These are phyloP conservation scores for Monilinia laxa DNA, from an alignment of 2,329 filamentous ascomycete species.

Conservation along the genomic window DNA sequence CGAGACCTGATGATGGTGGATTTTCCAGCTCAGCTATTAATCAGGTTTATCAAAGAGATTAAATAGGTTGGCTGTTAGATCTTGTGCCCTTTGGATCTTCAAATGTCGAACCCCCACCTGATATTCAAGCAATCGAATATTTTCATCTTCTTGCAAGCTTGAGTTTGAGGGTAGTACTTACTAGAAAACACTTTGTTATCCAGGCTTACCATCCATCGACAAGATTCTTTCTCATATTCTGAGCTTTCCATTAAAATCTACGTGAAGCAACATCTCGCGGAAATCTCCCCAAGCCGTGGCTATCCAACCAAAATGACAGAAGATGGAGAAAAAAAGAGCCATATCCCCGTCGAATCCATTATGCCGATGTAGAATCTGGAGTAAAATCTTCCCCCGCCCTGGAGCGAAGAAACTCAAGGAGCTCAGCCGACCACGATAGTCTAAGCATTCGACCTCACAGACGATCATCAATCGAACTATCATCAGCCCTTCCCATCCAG, in stretches of 20 bases:
- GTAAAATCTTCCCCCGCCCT: background rate
- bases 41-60: background rate
- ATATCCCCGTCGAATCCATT: background rate
- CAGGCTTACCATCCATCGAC: background rate
- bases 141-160: background rate
- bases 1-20: background rate
- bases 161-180: background rate
- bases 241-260: background rate
- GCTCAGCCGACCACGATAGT: background rate
- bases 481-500: slow-evolving; percentile 48
- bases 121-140: background rate
- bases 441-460: background rate
- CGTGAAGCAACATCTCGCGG: background rate
- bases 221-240: background rate
- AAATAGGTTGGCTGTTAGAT: background rate
- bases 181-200: background rate
- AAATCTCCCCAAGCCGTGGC: background rate
- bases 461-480: slow-evolving; percentile 41
- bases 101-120: background rate
- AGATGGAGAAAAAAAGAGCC: background rate
- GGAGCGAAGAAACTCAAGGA: slow-evolving; percentile 4
- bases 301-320: background rate
- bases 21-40: background rate
- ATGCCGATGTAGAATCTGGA: slow-evolving; percentile 2
- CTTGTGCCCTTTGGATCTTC: background rate